Evolutionary conservation across 2,329 filamentous ascomycete genomes (phyloP).

Genomic region (Plectosphaerella cucumerina): DNA sequence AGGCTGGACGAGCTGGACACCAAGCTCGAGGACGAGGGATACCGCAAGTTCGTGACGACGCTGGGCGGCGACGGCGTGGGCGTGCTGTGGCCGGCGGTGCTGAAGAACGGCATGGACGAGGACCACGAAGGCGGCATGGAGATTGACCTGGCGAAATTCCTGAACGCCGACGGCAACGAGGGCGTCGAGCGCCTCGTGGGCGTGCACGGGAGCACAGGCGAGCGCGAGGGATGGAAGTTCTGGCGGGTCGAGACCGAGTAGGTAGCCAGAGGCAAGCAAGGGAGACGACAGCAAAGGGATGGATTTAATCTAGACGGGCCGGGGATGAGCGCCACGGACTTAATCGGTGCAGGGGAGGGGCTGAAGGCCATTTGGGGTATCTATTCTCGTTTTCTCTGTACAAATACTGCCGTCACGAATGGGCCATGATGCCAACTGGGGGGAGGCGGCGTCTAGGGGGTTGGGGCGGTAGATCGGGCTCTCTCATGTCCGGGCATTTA

Average conservation of each 20-base stretch:
- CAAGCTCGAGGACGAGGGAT: conserved; percentile 67
- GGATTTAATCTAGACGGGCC: conserved; percentile 7
- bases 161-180: conserved; percentile 77
- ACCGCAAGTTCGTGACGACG: conserved; percentile 81
- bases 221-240: conserved; percentile 80
- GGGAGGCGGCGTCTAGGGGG: too few relatives aligned
- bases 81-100: conserved; percentile 86
- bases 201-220: conserved; percentile 63
- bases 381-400: neutral
- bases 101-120: conserved; percentile 79
- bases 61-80: conserved; percentile 92
- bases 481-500: neutral
- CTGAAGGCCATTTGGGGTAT: neutral
- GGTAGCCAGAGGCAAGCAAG: neutral
- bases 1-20: conserved; percentile 60
- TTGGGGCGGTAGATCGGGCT: too few relatives aligned
- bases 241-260: conserved; percentile 61
- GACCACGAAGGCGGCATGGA: conserved; percentile 80
- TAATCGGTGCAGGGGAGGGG: neutral
- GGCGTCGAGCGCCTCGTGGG: conserved; percentile 84
- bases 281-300: neutral
- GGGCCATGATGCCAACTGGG: too few relatives aligned
- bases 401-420: neutral
- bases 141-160: conserved; percentile 80
- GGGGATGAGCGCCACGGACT: neutral